These are phyloP conservation scores for Pleurotus tuber-regium DNA, from an alignment of 768 basidiomycete genomes.

Conservation along the genomic window DNA sequence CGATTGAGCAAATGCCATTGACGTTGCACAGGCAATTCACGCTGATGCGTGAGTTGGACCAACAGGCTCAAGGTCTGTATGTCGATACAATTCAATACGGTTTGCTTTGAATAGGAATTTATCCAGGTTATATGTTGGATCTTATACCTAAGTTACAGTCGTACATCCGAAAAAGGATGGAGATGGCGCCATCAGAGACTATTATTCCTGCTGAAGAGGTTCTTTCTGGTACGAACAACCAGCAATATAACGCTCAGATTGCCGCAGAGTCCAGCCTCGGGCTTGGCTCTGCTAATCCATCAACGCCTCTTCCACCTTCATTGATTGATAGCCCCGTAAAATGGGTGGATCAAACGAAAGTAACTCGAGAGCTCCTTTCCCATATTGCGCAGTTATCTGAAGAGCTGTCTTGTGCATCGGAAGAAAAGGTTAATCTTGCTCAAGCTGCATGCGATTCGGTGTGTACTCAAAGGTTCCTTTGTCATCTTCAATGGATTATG, in stretches of 20 bases:
- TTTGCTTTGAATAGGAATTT: conserved; percentile 2
- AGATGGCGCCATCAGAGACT: conserved; percentile 1
- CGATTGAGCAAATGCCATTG: conserved; percentile 75
- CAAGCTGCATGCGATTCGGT: conserved; percentile 71
- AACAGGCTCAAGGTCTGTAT: conserved; percentile 53
- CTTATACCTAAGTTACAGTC: conserved; percentile 43
- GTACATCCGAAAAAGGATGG: conserved; percentile 38
- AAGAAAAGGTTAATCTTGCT: conserved; percentile 79
- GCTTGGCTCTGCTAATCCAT: background rate
- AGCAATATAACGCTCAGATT: conserved; percentile 3
- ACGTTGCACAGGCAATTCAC: conserved; percentile 69
- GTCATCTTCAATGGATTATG: background rate
- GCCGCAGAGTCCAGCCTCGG: too few species aligned
- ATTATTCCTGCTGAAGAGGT: too few species aligned
- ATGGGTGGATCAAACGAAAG: conserved; percentile 26
- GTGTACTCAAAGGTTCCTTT: conserved; percentile 19
- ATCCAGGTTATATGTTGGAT: conserved; percentile 35
- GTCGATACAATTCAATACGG: background rate
- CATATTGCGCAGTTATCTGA: conserved; percentile 59
- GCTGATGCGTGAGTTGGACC: conserved; percentile 71
- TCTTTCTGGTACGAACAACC: background rate
- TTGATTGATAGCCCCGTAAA: conserved; percentile 22
- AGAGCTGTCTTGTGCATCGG: conserved; percentile 58
- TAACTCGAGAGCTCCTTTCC: conserved; percentile 51
- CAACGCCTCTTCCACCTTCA: conserved; percentile 15